A percentile compares a stretch with the other conserved stretches of the same genome.
These are phyloP conservation scores for Hortiboletus flavorubellus DNA, from an alignment of 768 basidiomycete species.

Conservation along the genomic window DNA sequence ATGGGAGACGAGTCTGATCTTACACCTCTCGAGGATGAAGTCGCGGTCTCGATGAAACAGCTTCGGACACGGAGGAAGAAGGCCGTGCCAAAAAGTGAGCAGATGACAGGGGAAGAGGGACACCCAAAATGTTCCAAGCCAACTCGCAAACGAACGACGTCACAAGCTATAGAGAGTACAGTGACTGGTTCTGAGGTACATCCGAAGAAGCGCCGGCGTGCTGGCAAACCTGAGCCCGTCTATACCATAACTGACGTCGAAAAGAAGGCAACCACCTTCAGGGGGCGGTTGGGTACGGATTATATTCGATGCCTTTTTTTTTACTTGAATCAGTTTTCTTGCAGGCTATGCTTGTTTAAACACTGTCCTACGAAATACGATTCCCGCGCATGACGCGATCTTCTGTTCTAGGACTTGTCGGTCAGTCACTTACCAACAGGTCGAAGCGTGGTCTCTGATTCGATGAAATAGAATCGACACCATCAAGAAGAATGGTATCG, in stretches of 20 bases:
- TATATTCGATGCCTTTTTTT: neutral
- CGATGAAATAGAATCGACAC: constrained; percentile 56
- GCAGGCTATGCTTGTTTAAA: constrained; percentile 81
- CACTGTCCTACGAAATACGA: constrained; percentile 70
- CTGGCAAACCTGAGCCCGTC: constrained; percentile 43
- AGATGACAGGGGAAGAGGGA: neutral
- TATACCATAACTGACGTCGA: constrained; percentile 74
- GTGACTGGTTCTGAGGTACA: constrained; percentile 2
- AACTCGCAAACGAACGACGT: constrained; percentile 5
- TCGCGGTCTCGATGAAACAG: neutral
- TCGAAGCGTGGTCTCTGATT: neutral
- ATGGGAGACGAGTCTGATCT: constrained; percentile 12
- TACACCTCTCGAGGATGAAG: constrained; percentile 15
- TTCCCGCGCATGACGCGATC: constrained; percentile 58
- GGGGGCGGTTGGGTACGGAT: constrained; percentile 53
- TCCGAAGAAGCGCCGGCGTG: constrained; percentile 30
- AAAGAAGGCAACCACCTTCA: constrained; percentile 63
- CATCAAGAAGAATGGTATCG: constrained; percentile 74
- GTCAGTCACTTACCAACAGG: constrained; percentile 27
- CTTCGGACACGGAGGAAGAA: neutral
- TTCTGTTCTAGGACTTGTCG: constrained; percentile 77
- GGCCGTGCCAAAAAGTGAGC: neutral
- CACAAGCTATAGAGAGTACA: constrained; percentile 13
- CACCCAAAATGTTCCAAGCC: neutral
- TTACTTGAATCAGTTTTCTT: constrained; percentile 1